These are phyloP conservation scores for Lipomyces japonicus DNA, from an alignment of 805 yeast species.

Conservation along the genomic window DNA sequence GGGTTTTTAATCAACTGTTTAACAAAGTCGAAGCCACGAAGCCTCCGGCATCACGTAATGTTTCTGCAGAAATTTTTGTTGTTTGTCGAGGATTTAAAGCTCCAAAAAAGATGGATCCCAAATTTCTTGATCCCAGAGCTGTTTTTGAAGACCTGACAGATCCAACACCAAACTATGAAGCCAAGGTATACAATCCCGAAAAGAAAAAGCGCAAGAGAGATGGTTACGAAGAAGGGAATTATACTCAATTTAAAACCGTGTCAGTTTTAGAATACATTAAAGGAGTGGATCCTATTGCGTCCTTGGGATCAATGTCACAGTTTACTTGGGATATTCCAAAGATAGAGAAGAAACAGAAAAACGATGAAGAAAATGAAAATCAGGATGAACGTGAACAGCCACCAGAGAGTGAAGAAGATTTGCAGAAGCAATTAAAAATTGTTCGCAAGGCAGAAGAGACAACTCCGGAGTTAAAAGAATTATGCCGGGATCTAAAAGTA, in stretches of 20 bases:
- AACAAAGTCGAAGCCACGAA: conserved; percentile 98
- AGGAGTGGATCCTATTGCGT: conserved; percentile 76
- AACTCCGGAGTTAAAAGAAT: conserved; percentile 71
- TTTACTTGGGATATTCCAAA: conserved; percentile 49
- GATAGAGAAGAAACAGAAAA: conserved; percentile 3
- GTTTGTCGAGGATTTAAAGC: conserved; percentile 96
- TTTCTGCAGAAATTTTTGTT: conserved; percentile 97
- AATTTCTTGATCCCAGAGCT: conserved; percentile 83
- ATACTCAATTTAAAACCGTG: conserved; percentile 63
- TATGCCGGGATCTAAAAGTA: conserved; percentile 87
- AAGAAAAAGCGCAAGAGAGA: conserved; percentile 83
- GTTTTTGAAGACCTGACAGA: conserved; percentile 88
- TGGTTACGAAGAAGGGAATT: conserved; percentile 96
- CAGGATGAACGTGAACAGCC: conserved; percentile 11
- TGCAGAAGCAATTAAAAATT: conserved; percentile 57
- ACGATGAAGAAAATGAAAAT: conserved; percentile 7
- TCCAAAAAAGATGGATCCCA: conserved; percentile 90
- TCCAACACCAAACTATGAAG: conserved; percentile 60
- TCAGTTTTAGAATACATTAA: conserved; percentile 77
- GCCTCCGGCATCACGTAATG: conserved; percentile 98
- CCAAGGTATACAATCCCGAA: conserved; percentile 92
- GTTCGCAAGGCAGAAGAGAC: conserved; percentile 71
- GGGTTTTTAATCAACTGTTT: conserved; percentile 96
- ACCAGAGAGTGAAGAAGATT: conserved; percentile 3
- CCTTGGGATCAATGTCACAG: conserved; percentile 68